phyloP scores from a whole-genome alignment of 352 stramenopile genomes.

The Phytophthora melonis region DNA sequence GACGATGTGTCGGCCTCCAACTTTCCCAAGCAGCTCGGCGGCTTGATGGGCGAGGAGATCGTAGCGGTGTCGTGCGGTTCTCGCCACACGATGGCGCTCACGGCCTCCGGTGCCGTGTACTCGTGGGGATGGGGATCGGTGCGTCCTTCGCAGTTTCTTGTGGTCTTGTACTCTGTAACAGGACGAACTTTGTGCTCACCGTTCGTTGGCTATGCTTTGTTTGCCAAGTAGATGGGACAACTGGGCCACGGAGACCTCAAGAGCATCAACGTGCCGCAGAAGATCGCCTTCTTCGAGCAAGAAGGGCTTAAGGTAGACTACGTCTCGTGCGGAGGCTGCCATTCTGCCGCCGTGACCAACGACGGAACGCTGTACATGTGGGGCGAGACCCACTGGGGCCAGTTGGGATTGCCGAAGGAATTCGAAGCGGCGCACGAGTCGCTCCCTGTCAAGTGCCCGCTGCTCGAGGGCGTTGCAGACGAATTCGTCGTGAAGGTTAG shows the following conservation, averaged over 20 bases:
- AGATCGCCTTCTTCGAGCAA: conserved; percentile 71
- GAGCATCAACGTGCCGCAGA: conserved; percentile 67
- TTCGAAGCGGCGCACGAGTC: conserved; percentile 67
- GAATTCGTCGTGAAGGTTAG: conserved; percentile 82
- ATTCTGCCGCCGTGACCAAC: conserved; percentile 78
- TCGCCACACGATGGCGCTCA: conserved; percentile 85
- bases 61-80: conserved; percentile 82
- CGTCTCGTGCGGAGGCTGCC: conserved; percentile 84
- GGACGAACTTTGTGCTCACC: background rate
- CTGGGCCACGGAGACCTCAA: conserved; percentile 81
- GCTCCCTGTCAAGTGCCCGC: conserved; percentile 69
- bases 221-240: conserved; percentile 71
- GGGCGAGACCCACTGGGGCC: conserved; percentile 85
- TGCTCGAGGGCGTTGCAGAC: conserved; percentile 52
- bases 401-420: conserved; percentile 77
- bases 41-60: conserved; percentile 60
- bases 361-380: conserved; percentile 84
- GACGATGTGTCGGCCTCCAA: conserved; percentile 84
- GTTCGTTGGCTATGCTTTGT: conserved; percentile 17
- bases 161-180: background rate
- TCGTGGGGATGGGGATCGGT: conserved; percentile 87
- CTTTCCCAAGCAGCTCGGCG: conserved; percentile 68
- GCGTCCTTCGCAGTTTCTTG: conserved; percentile 24
- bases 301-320: conserved; percentile 65
- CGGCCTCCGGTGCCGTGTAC: conserved; percentile 64